Base-by-base conservation (phyloP, 768 basidiomycete genomes). In the Lactarius pseudohatsudake region DNA sequence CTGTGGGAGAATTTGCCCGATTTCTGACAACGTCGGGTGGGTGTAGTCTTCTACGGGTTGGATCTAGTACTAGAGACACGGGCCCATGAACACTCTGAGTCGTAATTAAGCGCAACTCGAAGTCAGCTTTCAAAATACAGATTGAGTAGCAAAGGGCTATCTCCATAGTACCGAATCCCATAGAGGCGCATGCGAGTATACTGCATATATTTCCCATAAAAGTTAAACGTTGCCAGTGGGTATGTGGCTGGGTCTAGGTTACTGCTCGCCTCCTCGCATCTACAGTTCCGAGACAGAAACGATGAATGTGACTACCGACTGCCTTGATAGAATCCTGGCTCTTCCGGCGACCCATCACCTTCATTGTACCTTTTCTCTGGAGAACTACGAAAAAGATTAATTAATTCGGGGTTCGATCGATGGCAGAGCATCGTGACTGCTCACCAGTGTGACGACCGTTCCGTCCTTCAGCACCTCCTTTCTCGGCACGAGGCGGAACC, bases 401-500 rank as follows among this genome's bases (percentile, higher is more conserved):
- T 18, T 16, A 6, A 15, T 40, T 30, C 54, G 4, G n/a, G 1
- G 10, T 20, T 26, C 3, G 4, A 28, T 16, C 20, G 3, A 5
- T 50, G 47, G 9, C 9, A 34, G 20, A 38, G 57, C 57, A 57
- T n/a, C 11, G 34, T 22, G 22, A 8, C 3, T n/a, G 77, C 81
- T 43, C 60, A 86, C 85, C 73, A 81, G 66, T 0, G 82, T 84
- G 36, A 86, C 80, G 11, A 84, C 81, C 0, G 84, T 86, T 4
- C 84, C 85, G 65, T 86, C 85, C 2, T 73, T 69, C 2, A 86
- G 74, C 6, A 67, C 75, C 59, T 83, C 82, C 69, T 85, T 86
- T n/a, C 72, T 74, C 8, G 82, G 79, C 1, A 81, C 75, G 30
- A 85, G 79, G 60, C 78, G 74, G 65, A 84, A 84, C 7, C 80